Evolutionary conservation across 148 eudicot genomes (phyloP).

Genomic region (Cornus kousa): DNA sequence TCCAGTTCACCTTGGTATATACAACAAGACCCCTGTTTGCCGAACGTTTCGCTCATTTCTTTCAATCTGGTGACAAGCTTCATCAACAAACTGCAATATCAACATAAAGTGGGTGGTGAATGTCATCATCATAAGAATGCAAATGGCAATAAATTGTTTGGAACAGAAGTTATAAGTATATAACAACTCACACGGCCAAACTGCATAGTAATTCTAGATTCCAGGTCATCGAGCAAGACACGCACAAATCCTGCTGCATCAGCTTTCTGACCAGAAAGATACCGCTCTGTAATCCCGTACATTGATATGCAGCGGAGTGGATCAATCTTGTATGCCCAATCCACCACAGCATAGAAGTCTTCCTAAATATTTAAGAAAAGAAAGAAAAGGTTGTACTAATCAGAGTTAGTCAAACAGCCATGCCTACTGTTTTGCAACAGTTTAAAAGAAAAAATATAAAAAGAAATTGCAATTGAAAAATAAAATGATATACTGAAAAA

Average conservation of each 20-base stretch:
- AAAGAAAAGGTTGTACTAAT: not conserved
- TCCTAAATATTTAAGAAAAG: slow-evolving; percentile 45
- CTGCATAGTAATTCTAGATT: slow-evolving; percentile 80
- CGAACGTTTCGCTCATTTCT: slow-evolving; percentile 65
- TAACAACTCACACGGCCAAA: slow-evolving; percentile 67
- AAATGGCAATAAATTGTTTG: not conserved
- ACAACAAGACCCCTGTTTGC: slow-evolving; percentile 62
- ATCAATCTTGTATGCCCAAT: slow-evolving; percentile 95
- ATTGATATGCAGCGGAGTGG: slow-evolving; percentile 95
- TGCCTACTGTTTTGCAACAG: not conserved
- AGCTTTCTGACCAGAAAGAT: slow-evolving; percentile 90
- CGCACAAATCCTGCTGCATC: slow-evolving; percentile 99
- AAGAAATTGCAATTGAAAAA: not conserved
- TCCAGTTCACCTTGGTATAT: slow-evolving; percentile 59
- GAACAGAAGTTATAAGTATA: slow-evolving; percentile 1
- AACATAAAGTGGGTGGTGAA: slow-evolving; percentile 6
- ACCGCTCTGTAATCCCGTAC: slow-evolving; percentile 86
- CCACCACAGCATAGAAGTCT: slow-evolving; percentile 93
- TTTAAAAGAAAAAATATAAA: slow-evolving; percentile 2
- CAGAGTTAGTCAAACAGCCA: not conserved
- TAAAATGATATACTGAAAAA: not conserved
- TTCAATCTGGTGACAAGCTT: slow-evolving; percentile 80
- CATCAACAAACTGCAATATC: slow-evolving; percentile 69
- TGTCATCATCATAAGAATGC: not conserved
- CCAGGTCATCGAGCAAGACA: slow-evolving; percentile 86